Conservation (phyloP, 306 rosid species). For the Acacia crassicarpa region DNA sequence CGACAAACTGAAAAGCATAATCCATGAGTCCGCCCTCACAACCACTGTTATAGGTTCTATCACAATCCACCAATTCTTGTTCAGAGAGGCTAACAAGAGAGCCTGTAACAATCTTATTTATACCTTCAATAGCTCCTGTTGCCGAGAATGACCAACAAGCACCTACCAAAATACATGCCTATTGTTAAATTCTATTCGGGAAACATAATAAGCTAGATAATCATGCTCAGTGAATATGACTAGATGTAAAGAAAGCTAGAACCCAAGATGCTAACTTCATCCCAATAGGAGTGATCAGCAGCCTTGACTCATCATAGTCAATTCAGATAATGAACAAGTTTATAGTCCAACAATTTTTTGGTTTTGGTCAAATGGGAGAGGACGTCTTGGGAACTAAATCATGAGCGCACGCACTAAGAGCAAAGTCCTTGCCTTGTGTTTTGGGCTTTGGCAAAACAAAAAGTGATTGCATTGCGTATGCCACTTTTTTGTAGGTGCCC, state of each 20-base stretch:
- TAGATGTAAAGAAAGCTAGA: background rate
- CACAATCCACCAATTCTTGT: slow-evolving; percentile 87
- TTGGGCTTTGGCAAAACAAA: background rate
- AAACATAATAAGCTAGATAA: background rate
- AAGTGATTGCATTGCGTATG: background rate
- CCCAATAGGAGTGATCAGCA: background rate
- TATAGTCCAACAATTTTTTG: background rate
- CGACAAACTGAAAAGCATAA: slow-evolving; percentile 71
- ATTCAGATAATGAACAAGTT: background rate
- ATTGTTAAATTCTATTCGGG: background rate
- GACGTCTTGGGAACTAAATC: background rate
- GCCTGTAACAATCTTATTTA: slow-evolving; percentile 83
- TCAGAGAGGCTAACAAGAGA: slow-evolving; percentile 90
- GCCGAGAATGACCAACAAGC: slow-evolving; percentile 96
- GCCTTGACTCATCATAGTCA: background rate
- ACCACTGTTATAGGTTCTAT: slow-evolving; percentile 62
- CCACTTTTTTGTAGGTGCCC: background rate
- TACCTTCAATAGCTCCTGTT: slow-evolving; percentile 93
- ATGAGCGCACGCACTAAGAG: background rate
- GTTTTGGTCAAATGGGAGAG: background rate
- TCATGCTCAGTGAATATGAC: background rate
- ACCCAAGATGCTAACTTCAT: background rate
- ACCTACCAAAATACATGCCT: slow-evolving; percentile 48
- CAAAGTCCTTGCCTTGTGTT: background rate
- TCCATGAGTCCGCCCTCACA: slow-evolving; percentile 92